Evolutionary conservation across 352 stramenopile genomes (phyloP).

Genomic region (Pythium oligandrum): DNA sequence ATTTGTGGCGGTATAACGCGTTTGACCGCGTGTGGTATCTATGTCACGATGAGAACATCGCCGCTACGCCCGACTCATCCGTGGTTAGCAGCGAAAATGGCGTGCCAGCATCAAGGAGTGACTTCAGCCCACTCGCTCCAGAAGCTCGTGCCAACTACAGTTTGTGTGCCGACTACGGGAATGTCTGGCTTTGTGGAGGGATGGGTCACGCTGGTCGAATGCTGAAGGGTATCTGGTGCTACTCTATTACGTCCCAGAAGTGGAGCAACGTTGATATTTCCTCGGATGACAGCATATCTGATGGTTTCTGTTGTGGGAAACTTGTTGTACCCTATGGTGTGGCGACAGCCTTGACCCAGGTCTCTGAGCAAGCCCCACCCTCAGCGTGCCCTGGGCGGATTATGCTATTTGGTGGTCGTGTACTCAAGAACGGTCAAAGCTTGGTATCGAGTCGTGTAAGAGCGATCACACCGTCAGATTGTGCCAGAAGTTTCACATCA

Average conservation of each 20-base stretch:
- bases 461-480: constrained; percentile 27
- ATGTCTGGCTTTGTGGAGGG: constrained; percentile 80
- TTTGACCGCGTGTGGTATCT: constrained; percentile 86
- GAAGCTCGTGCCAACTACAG: constrained; percentile 60
- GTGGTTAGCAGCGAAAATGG: constrained; percentile 1
- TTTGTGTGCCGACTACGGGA: constrained; percentile 71
- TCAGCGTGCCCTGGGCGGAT: constrained; percentile 18
- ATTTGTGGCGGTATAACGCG: constrained; percentile 84
- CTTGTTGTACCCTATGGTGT: constrained; percentile 42
- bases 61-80: constrained; percentile 16
- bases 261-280: constrained; percentile 57
- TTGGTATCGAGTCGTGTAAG: constrained; percentile 22
- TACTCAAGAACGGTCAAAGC: constrained; percentile 22
- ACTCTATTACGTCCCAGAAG: constrained; percentile 56
- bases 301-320: constrained; percentile 37
- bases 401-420: constrained; percentile 38
- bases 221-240: constrained; percentile 77
- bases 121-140: constrained; percentile 44
- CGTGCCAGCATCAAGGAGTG: constrained; percentile 13
- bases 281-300: constrained; percentile 27
- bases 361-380: constrained; percentile 25
- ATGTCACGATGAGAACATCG: constrained; percentile 79
- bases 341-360: constrained; percentile 40
- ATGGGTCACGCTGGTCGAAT: constrained; percentile 33
- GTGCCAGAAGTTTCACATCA: constrained; percentile 31